Evolutionary conservation across 768 basidiomycete species (phyloP).

Genomic region (Baorangia bicolor): DNA sequence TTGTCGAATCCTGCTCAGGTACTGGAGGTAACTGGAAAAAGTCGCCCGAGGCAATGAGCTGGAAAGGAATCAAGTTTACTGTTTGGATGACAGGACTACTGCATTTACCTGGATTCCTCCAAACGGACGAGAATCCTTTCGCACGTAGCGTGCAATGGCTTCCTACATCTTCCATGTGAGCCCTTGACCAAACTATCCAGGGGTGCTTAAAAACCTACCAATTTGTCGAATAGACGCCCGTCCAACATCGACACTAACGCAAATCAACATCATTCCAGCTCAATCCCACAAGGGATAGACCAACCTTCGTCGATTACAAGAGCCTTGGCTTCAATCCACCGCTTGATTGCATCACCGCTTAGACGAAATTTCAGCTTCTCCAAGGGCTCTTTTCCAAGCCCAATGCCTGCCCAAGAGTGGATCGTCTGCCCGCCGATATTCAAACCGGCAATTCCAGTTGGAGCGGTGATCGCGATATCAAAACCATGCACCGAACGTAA

Average conservation of each 20-base stretch:
- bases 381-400: conserved; percentile 51
- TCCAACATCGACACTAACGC: conserved; percentile 74
- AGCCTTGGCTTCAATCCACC: conserved; percentile 53
- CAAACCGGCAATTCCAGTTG: conserved; percentile 63
- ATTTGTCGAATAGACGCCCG: conserved; percentile 65
- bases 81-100: not conserved
- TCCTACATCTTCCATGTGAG: conserved; percentile 20
- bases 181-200: conserved; percentile 22
- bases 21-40: conserved; percentile 84
- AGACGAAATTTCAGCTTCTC: conserved; percentile 43
- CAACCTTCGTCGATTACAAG: conserved; percentile 75
- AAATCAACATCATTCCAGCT: not conserved
- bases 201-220: conserved; percentile 45
- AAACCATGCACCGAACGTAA: conserved; percentile 32
- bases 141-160: conserved; percentile 43
- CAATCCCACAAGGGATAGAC: not conserved
- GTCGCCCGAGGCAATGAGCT: conserved; percentile 75
- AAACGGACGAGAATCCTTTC: conserved; percentile 47
- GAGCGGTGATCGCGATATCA: conserved; percentile 60
- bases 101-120: conserved; percentile 62
- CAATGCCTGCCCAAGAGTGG: conserved; percentile 66
- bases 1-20: conserved; percentile 45
- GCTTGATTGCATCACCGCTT: conserved; percentile 21
- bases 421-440: conserved; percentile 72
- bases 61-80: conserved; percentile 9